These are phyloP conservation scores for Lodderomyces beijingensis DNA, from an alignment of 1,139 yeast genomes.

Conservation along the genomic window DNA sequence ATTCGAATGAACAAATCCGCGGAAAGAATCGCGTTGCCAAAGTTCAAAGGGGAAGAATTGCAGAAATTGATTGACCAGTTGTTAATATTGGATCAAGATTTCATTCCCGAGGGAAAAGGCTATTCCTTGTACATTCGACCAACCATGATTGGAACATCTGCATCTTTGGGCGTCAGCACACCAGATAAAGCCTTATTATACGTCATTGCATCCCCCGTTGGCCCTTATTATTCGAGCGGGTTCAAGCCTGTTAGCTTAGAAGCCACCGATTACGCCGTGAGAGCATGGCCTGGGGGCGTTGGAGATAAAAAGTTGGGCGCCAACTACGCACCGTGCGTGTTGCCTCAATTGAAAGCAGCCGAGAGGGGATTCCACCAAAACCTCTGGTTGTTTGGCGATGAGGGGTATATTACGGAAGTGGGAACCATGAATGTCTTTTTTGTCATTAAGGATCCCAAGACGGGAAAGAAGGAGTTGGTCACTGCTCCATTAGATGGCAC, in stretches of 20 bases:
- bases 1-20: constrained; percentile 85
- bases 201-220: constrained; percentile 92
- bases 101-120: constrained; percentile 82
- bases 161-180: constrained; percentile 75
- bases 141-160: constrained; percentile 87
- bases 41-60: constrained; percentile 74
- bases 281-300: constrained; percentile 99
- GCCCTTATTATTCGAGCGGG: constrained; percentile 86
- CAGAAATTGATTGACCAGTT: constrained; percentile 71
- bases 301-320: constrained; percentile 97
- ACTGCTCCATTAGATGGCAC: constrained; percentile 98
- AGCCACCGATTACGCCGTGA: constrained; percentile 90
- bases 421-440: constrained; percentile 97
- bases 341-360: constrained; percentile 87
- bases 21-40: constrained; percentile 80
- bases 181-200: constrained; percentile 79
- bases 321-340: constrained; percentile 91
- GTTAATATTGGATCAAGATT: constrained; percentile 64
- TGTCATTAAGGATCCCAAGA: constrained; percentile 59
- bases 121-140: constrained; percentile 92
- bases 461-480: constrained; percentile 85
- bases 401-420: constrained; percentile 86
- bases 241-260: constrained; percentile 91
- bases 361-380: constrained; percentile 88
- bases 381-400: constrained; percentile 92